A percentile compares a stretch with the other conserved stretches of the same genome.
Evolutionary conservation across 2,329 filamentous ascomycete species (phyloP).

Genomic region (Capronia americana): DNA sequence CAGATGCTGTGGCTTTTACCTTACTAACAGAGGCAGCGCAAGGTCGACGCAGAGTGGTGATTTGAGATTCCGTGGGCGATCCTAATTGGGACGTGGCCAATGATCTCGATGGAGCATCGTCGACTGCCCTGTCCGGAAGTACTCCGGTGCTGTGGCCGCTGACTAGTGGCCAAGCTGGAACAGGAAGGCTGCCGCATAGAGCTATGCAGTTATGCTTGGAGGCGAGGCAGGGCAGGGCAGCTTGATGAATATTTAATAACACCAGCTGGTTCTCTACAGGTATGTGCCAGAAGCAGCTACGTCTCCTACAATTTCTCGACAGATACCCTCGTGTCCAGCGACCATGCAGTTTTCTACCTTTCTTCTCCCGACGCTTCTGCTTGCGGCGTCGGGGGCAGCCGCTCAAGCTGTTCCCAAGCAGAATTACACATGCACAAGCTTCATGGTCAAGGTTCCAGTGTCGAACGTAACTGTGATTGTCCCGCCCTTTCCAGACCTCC

Average conservation of each 20-base stretch:
- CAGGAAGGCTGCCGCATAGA: neutral
- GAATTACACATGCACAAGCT: constrained; percentile 30
- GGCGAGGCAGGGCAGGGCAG: neutral
- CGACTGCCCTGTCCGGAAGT: neutral
- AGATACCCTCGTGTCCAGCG: neutral
- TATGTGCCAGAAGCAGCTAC: neutral
- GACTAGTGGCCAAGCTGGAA: neutral
- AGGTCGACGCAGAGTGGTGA: constrained; percentile 2
- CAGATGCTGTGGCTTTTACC: neutral
- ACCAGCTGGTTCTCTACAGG: neutral
- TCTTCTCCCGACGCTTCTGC: constrained; percentile 15
- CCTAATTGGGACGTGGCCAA: constrained; percentile 1
- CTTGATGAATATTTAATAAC: constrained; percentile 9
- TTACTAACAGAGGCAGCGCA: neutral
- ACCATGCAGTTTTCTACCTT: constrained; percentile 19
- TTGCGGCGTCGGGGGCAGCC: constrained; percentile 12
- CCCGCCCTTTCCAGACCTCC: constrained; percentile 26
- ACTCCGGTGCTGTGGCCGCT: neutral
- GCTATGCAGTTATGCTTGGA: neutral
- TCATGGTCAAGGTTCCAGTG: constrained; percentile 32
- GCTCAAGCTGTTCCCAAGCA: constrained; percentile 23
- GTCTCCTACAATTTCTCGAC: neutral
- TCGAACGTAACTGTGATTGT: constrained; percentile 31
- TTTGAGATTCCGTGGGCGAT: neutral
- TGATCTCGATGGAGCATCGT: neutral